A percentile compares a stretch with the other conserved stretches of the same genome.
These are phyloP conservation scores for Pyronema domesticum DNA, from an alignment of 495 filamentous ascomycete genomes.

Conservation along the genomic window DNA sequence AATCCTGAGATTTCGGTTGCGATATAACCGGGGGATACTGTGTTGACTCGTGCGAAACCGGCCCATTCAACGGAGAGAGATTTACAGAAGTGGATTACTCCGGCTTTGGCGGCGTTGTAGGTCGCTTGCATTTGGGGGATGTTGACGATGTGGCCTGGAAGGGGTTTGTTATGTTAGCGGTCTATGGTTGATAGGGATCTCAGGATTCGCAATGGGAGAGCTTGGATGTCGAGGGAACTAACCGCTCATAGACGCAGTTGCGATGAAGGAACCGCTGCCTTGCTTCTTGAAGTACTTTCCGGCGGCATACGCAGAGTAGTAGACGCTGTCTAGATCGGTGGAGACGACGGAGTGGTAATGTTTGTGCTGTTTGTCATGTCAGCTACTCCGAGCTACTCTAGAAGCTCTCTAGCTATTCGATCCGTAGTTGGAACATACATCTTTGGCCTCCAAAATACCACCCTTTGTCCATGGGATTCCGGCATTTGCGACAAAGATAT, in stretches of 20 bases:
- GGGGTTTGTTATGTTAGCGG: slow-evolving; percentile 43
- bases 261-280: slow-evolving; percentile 23
- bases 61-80: slow-evolving; percentile 71
- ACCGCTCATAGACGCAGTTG: slow-evolving; percentile 22
- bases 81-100: slow-evolving; percentile 64
- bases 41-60: slow-evolving; percentile 67
- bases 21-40: slow-evolving; percentile 74
- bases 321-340: slow-evolving; percentile 67
- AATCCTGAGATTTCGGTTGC: slow-evolving; percentile 67
- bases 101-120: slow-evolving; percentile 82
- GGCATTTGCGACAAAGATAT: slow-evolving; percentile 66
- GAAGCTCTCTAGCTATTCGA: neutral
- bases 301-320: slow-evolving; percentile 63
- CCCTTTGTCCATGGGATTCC: slow-evolving; percentile 60
- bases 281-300: slow-evolving; percentile 50
- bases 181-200: too few relatives aligned
- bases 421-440: neutral
- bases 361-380: slow-evolving; percentile 25
- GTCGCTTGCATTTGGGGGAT: slow-evolving; percentile 69
- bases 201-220: too few relatives aligned
- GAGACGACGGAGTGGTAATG: slow-evolving; percentile 51
- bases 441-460: slow-evolving; percentile 43
- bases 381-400: neutral
- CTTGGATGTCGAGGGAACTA: slow-evolving; percentile 33
- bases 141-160: slow-evolving; percentile 55